Evolutionary conservation across 257 asterid genomes (phyloP).

Genomic region (Penstemon davidsonii): DNA sequence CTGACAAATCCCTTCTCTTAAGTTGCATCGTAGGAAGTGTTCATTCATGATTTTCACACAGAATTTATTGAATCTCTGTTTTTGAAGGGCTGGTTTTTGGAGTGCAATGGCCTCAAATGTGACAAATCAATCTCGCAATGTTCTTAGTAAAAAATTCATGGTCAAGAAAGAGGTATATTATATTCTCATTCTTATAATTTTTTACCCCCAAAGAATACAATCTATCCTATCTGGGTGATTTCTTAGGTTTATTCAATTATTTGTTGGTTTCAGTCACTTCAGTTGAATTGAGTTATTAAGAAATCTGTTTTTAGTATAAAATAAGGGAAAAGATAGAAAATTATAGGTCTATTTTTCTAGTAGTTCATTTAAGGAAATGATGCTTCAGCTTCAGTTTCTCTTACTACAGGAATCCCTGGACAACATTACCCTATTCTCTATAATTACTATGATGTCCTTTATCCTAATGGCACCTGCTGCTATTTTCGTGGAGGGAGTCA

Average conservation of each 20-base stretch:
- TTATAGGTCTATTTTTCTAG: background rate
- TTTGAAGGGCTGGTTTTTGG: conserved; percentile 89
- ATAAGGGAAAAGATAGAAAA: background rate
- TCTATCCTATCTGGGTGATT: background rate
- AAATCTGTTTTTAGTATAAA: background rate
- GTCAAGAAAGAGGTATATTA: conserved; percentile 81
- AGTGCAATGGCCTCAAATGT: conserved; percentile 99
- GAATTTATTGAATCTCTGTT: conserved; percentile 21
- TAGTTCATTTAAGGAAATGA: conserved; percentile 1
- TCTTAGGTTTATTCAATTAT: conserved; percentile 8
- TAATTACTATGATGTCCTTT: conserved; percentile 58
- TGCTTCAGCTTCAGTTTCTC: conserved; percentile 32
- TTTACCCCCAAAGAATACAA: background rate
- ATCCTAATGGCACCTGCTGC: conserved; percentile 47
- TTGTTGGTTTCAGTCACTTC: conserved; percentile 1
- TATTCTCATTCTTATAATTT: background rate
- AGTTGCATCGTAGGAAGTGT: background rate
- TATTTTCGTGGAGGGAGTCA: conserved; percentile 52
- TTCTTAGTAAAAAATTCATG: conserved; percentile 93
- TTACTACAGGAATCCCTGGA: conserved; percentile 53
- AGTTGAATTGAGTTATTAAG: conserved; percentile 9
- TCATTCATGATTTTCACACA: conserved; percentile 20
- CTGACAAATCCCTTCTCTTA: conserved; percentile 20
- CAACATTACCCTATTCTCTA: conserved; percentile 48
- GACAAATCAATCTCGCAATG: conserved; percentile 93